Evolutionary conservation across 192 early-diverging fungal genomes (phyloP), one percentile per base, ranked within the genome.

Genomic region (Podila epicladia): DNA sequence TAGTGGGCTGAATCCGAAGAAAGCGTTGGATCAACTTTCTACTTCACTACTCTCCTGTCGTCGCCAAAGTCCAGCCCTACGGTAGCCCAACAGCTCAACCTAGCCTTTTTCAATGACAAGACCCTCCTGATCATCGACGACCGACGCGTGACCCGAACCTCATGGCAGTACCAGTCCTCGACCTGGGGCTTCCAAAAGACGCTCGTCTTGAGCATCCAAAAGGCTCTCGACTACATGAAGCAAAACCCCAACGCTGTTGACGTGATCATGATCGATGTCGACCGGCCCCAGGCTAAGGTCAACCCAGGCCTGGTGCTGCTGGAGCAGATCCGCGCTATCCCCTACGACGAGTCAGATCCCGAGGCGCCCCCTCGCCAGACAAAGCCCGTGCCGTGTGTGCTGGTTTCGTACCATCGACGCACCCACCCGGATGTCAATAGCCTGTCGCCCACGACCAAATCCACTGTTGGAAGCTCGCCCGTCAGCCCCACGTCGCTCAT

Each of bases 1-100:
- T 53, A 75, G 73, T 80, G 77, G 77, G 71, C 71, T 9, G 77
- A 80, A 33, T 80, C 77, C 9, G 77, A 80, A 55, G 71, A 80
- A 69, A 66, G 71, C 6, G 77, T 80, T 5, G 77, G 77, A 12
- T 80, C 77, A 11, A 80, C 77, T 0, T 80, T 80, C 35, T 80
- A 73, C 49, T 80, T 80, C 33, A 72, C 77, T 8, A 80, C 77
- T 3, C 61, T 65, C 15, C 31, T 80, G 3, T 59, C 72, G 4
- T 73, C 71, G 0, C 77, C 77, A 22, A 65, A 73, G 24, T 24
- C 60, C 6, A 65, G 77, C 22, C 59, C 53, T 1, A 80, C 70
- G 0, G 77, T 80, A 11, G 77, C 77, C 12, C 61, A 80, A 28
- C 71, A 80, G n/a, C 28, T 73, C 31, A 80, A 80, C 49, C 45